phyloP scores from a whole-genome alignment of 139 green algal species.

The Micromonas pusilla region DNA sequence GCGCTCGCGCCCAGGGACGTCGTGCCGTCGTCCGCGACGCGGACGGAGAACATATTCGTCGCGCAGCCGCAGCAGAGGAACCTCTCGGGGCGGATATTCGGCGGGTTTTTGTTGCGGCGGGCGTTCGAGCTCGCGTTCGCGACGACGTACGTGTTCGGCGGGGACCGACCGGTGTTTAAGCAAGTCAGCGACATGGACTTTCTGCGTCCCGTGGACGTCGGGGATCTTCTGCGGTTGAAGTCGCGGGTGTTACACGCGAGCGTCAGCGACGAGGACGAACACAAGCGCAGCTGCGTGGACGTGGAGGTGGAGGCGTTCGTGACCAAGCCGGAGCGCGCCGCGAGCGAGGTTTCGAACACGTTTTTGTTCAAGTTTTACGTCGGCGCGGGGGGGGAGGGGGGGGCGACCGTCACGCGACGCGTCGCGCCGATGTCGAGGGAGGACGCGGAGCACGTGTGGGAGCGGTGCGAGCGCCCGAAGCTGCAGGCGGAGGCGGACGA shows the following conservation, averaged over 20 bases:
- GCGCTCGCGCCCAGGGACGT: background rate
- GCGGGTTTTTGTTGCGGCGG: conserved; percentile 74
- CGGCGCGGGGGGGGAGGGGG: background rate
- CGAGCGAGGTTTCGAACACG: background rate
- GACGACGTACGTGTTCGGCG: conserved; percentile 63
- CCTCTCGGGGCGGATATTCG: conserved; percentile 57
- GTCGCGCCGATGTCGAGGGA: conserved; percentile 4
- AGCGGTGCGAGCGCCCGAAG: background rate
- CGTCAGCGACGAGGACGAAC: conserved; percentile 1
- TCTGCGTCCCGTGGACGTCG: conserved; percentile 7
- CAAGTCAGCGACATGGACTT: conserved; percentile 37
- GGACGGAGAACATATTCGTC: conserved; percentile 62
- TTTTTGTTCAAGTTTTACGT: conserved; percentile 25
- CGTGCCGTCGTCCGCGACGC: conserved; percentile 10
- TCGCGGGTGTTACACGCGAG: conserved; percentile 2
- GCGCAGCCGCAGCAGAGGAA: conserved; percentile 70
- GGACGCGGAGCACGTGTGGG: background rate
- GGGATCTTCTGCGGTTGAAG: conserved; percentile 11
- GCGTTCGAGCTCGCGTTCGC: conserved; percentile 78
- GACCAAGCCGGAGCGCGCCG: conserved; percentile 4
- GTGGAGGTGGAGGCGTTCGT: conserved; percentile 25
- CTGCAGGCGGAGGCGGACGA: background rate
- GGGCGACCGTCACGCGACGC: background rate
- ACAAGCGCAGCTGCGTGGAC: background rate
- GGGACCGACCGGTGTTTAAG: conserved; percentile 46